These are phyloP conservation scores for Fusarium duplospermum DNA, from an alignment of 2,329 filamentous ascomycete species.

Conservation along the genomic window DNA sequence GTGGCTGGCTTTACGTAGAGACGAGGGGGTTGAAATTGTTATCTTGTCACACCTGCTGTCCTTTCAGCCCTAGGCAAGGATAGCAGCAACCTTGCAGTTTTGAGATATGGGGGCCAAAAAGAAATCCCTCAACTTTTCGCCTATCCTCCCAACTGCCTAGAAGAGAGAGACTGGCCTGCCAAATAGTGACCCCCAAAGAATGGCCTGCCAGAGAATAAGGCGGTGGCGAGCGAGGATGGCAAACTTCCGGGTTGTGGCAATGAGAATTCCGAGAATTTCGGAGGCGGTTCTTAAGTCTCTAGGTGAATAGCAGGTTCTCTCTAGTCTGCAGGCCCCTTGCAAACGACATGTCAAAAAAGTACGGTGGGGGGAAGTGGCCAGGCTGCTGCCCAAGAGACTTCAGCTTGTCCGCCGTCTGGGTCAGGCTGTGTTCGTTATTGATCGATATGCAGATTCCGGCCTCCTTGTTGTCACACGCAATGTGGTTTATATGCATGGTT, in stretches of 20 bases:
- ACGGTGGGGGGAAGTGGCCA: too few relatives aligned
- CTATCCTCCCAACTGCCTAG: neutral
- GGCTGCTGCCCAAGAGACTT: too few relatives aligned
- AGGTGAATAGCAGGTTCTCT: neutral
- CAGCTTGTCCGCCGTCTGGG: too few relatives aligned
- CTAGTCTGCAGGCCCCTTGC: neutral
- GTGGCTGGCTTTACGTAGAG: neutral
- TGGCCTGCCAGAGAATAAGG: neutral
- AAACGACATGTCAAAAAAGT: too few relatives aligned
- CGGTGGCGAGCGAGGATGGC: neutral
- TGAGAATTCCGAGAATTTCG: neutral
- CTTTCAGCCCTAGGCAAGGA: neutral
- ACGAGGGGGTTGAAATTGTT: neutral
- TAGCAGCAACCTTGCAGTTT: neutral
- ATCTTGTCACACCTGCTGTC: neutral
- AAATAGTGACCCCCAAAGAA: neutral
- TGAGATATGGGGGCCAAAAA: neutral
- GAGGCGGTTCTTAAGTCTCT: neutral
- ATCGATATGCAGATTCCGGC: too few relatives aligned
- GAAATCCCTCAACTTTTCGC: neutral
- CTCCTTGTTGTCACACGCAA: too few relatives aligned
- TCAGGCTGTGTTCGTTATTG: too few relatives aligned
- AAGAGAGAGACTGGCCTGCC: neutral
- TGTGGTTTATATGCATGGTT: too few relatives aligned
- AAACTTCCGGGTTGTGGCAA: neutral